Evolutionary conservation across 352 stramenopile genomes (phyloP), one percentile per base, ranked within the genome.

Genomic region (Phytophthora pini): DNA sequence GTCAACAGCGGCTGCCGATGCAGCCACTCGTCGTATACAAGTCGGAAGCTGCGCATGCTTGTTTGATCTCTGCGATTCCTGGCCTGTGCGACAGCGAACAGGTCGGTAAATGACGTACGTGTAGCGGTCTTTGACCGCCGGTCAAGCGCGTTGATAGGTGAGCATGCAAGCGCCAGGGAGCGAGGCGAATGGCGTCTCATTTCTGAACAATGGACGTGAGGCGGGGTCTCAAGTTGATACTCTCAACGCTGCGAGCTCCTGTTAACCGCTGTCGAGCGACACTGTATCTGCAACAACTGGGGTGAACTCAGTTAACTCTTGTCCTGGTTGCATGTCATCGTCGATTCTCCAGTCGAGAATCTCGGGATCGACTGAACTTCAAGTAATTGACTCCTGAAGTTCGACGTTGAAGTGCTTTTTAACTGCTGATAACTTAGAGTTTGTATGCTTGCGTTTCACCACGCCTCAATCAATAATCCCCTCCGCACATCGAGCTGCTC

Each of bases 11-110:
- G 82, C 24, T 60, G 53, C 34, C 57, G 39, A 31, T 70, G 65
- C 48, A 91, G 53, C 31, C 74, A 77, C n/a, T 70, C 50, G 34
- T 80, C 65, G 67, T 91, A 91, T 27, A 78, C 38, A 6, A 74
- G 40, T 45, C 57, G 61, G 39, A 81, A 77, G 47, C 62, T 65
- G n/a, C 70, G 66, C 73, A 81, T 81, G 24, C 7, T 56, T 41
- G 24, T 22, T 52, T 29, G 43, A 24, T n/a, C 4, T 22, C 2
- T 26, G 24, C 24, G 5, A 17, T 26, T 39, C 36, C 15, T 53
- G 49, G 24, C 20, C 32, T 50, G 31, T 24, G 31, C 29, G 13
- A 17, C 20, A 10, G 58, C 22, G 31, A 55, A 36, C n/a, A 53
- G 10, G 15, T 48, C 45, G 15, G 15, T 27, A 53, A 66, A 53